Evolutionary conservation across 176 grass and related monocot species (phyloP).

Genomic region (Cenchrus fungigraminus): DNA sequence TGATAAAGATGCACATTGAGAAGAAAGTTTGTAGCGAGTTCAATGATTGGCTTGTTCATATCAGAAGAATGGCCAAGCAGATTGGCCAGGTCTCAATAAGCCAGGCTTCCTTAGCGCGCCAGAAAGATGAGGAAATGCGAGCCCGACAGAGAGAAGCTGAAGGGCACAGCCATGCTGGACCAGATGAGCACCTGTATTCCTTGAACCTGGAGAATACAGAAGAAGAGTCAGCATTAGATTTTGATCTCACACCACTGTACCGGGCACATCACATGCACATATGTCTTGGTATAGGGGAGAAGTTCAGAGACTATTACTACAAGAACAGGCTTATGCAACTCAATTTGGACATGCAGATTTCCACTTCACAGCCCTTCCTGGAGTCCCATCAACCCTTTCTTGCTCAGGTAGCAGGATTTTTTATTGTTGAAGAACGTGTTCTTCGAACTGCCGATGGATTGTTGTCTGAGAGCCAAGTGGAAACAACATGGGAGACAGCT

Average conservation of each 20-base stretch:
- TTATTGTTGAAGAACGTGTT: slow-evolving; percentile 75
- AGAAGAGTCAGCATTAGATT: slow-evolving; percentile 66
- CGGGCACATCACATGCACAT: slow-evolving; percentile 75
- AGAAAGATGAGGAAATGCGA: slow-evolving; percentile 72
- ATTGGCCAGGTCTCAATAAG: slow-evolving; percentile 84
- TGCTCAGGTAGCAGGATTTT: slow-evolving; percentile 80
- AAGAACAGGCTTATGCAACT: slow-evolving; percentile 90
- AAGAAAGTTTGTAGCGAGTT: slow-evolving; percentile 83
- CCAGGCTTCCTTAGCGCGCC: slow-evolving; percentile 71
- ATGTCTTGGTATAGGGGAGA: slow-evolving; percentile 78
- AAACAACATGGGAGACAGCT: slow-evolving; percentile 80
- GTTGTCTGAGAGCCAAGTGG: slow-evolving; percentile 68
- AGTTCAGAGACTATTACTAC: slow-evolving; percentile 86
- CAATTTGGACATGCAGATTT: slow-evolving; percentile 92
- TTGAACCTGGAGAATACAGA: slow-evolving; percentile 56
- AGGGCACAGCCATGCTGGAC: slow-evolving; percentile 55
- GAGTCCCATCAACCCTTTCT: slow-evolving; percentile 89
- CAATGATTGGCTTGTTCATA: slow-evolving; percentile 90
- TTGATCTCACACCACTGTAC: slow-evolving; percentile 82
- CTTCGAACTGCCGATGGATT: slow-evolving; percentile 64
- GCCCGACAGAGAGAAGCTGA: slow-evolving; percentile 59
- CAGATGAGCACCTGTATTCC: slow-evolving; percentile 58
- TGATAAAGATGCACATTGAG: slow-evolving; percentile 84
- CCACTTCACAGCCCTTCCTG: slow-evolving; percentile 73
- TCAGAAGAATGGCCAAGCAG: slow-evolving; percentile 71